Conservation (phyloP, 2,329 filamentous ascomycete species). For the Orbilia ellipsospora region DNA sequence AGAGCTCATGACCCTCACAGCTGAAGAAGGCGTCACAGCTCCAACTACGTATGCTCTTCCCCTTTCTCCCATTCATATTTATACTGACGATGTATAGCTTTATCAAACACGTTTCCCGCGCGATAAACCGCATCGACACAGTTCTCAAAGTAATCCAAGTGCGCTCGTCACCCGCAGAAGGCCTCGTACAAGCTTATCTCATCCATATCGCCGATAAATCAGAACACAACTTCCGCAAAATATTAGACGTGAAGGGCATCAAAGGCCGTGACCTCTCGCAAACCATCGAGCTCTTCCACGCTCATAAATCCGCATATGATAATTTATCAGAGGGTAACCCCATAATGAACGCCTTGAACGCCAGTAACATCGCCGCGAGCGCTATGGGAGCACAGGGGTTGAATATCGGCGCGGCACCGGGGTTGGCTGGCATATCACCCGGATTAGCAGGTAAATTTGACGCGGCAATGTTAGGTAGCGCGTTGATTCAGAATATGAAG, state of each 20-base stretch:
- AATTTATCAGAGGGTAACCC: constrained; percentile 56
- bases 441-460: constrained; percentile 42
- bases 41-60: constrained; percentile 64
- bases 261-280: constrained; percentile 82
- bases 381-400: constrained; percentile 4
- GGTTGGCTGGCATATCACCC: constrained; percentile 38
- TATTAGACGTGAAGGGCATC: constrained; percentile 94
- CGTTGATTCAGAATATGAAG: constrained; percentile 47
- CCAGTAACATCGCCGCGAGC: constrained; percentile 7
- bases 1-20: constrained; percentile 73
- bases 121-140: constrained; percentile 87
- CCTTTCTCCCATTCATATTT: constrained; percentile 20
- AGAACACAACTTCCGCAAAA: constrained; percentile 94
- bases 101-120: constrained; percentile 84
- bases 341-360: constrained; percentile 54
- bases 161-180: constrained; percentile 87
- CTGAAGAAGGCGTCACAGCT: constrained; percentile 70
- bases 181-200: constrained; percentile 94
- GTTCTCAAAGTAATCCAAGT: constrained; percentile 97
- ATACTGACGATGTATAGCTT: constrained; percentile 66
- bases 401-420: constrained; percentile 17
- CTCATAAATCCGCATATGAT: constrained; percentile 76
- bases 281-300: constrained; percentile 83
- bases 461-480: constrained; percentile 41
- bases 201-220: constrained; percentile 95